phyloP scores from a whole-genome alignment of 257 asterid species.

The Nicotiana tomentosiformis region DNA sequence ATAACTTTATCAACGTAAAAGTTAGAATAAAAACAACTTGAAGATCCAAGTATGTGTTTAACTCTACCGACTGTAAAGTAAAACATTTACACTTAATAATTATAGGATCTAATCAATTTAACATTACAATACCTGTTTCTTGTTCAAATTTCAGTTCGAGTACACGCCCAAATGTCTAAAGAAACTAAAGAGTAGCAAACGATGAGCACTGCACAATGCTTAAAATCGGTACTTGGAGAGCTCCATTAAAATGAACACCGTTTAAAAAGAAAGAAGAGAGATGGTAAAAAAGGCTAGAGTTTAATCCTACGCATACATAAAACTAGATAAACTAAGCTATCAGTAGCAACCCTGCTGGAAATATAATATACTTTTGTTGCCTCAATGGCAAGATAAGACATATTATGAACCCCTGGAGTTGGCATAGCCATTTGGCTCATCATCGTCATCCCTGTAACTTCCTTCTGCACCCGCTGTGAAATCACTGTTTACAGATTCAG shows the following conservation, averaged over 20 bases:
- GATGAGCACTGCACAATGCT: background rate
- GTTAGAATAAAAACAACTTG: background rate
- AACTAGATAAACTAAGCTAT: background rate
- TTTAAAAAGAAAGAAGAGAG: background rate
- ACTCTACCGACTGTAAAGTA: background rate
- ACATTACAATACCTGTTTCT: background rate
- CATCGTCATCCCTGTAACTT: constrained; percentile 13
- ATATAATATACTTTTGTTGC: background rate
- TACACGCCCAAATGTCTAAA: background rate
- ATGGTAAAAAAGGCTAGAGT: background rate
- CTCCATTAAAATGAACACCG: background rate
- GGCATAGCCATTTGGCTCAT: constrained; percentile 17
- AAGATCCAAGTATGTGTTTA: background rate
- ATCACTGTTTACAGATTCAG: constrained; percentile 8
- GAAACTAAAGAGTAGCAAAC: background rate
- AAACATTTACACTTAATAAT: too few relatives aligned
- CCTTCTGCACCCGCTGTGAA: background rate
- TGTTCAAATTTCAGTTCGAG: background rate
- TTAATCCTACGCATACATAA: background rate
- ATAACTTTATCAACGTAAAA: background rate
- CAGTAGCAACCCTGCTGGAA: background rate
- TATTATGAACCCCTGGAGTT: constrained; percentile 19
- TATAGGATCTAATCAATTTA: background rate
- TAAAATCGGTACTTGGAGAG: background rate
- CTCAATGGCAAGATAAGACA: background rate